These are phyloP conservation scores for Macrophomina pseudophaseolina DNA, from an alignment of 2,329 filamentous ascomycete species.

Conservation along the genomic window DNA sequence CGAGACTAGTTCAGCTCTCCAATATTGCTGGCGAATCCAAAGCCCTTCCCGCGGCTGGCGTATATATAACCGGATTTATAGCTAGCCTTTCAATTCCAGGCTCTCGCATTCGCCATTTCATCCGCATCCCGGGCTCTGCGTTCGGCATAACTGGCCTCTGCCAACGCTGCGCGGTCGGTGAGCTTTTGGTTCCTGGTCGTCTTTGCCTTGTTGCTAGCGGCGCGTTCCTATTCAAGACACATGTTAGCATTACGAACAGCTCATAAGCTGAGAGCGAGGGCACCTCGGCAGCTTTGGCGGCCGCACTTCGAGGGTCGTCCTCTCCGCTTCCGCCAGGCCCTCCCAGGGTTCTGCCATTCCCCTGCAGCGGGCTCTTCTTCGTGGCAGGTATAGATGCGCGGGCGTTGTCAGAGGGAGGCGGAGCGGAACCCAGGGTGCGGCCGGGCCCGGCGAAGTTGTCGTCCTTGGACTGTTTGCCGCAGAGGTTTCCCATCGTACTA, in stretches of 20 bases:
- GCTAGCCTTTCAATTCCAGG: conserved; percentile 55
- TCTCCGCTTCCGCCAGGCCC: conserved; percentile 43
- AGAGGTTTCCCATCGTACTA: conserved; percentile 80
- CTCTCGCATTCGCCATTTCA: conserved; percentile 60
- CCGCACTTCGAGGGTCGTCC: conserved; percentile 65
- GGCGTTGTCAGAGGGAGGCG: conserved; percentile 47
- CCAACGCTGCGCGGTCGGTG: conserved; percentile 70
- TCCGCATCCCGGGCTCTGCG: conserved; percentile 71
- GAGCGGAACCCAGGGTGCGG: conserved; percentile 68
- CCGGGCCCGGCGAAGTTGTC: conserved; percentile 71
- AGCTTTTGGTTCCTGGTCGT: conserved; percentile 70
- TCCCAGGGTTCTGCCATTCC: conserved; percentile 69
- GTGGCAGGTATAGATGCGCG: conserved; percentile 35
- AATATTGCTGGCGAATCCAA: no score
- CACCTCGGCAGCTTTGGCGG: conserved; percentile 85
- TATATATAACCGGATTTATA: no score
- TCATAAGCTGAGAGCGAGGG: conserved; percentile 38
- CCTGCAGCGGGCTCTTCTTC: conserved; percentile 57
- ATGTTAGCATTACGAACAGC: neutral
- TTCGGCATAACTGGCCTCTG: conserved; percentile 70
- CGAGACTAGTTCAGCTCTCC: no score
- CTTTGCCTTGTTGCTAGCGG: conserved; percentile 8
- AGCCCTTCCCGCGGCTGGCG: no score
- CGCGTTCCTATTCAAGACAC: conserved; percentile 12
- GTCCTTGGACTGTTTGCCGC: conserved; percentile 67